phyloP scores from a whole-genome alignment of 768 basidiomycete species.

The Sarcodon aspratus region DNA sequence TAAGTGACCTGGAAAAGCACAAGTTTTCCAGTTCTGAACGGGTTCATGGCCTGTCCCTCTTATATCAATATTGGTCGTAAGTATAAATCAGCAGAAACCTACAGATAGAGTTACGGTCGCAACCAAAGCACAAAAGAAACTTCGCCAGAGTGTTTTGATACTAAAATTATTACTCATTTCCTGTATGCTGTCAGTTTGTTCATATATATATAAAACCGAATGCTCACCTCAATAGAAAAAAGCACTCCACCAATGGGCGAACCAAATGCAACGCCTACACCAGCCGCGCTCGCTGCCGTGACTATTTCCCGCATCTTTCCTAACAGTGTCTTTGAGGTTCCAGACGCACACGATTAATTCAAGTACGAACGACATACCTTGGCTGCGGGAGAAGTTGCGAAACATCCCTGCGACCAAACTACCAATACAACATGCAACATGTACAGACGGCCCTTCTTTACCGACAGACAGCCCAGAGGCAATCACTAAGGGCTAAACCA shows the following conservation, averaged over 20 bases:
- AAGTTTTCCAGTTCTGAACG: constrained; percentile 90
- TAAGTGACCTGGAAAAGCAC: constrained; percentile 90
- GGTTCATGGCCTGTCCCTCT: constrained; percentile 64
- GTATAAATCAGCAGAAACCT: background rate
- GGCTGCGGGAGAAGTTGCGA: constrained; percentile 88
- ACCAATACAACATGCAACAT: constrained; percentile 86
- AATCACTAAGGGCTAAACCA: constrained; percentile 45
- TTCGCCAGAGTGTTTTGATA: constrained; percentile 91
- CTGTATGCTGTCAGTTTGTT: constrained; percentile 23
- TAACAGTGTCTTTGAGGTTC: constrained; percentile 15
- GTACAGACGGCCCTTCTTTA: constrained; percentile 77
- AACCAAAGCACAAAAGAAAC: constrained; percentile 97
- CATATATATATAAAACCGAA: background rate
- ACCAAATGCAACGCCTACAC: constrained; percentile 95
- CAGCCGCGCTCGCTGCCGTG: constrained; percentile 93
- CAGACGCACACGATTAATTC: background rate
- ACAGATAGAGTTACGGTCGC: constrained; percentile 75
- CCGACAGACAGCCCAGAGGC: constrained; percentile 88
- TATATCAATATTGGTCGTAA: background rate
- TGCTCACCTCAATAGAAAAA: constrained; percentile 26
- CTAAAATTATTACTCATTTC: constrained; percentile 99
- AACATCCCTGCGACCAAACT: constrained; percentile 87
- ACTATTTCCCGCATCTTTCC: constrained; percentile 91
- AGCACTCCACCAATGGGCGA: constrained; percentile 91
- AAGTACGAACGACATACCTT: constrained; percentile 35